A percentile compares a stretch with the other conserved stretches of the same genome.
Conservation (phyloP, 2,329 filamentous ascomycete genomes). For the Didymella sp. region DNA sequence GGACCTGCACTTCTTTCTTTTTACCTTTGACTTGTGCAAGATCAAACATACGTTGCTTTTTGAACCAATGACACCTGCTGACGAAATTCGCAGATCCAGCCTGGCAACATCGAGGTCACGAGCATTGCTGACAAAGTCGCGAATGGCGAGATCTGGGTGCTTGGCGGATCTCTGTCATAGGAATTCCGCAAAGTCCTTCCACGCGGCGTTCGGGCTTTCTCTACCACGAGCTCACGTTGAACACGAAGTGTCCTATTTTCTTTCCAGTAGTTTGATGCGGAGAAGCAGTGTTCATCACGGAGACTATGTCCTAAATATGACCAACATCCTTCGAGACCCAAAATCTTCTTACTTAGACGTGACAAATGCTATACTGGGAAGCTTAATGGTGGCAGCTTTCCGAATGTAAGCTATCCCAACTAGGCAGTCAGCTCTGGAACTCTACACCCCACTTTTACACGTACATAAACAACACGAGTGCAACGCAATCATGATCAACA, state of each 20-base stretch:
- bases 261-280: background rate
- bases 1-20: background rate
- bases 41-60: background rate
- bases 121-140: slow-evolving; percentile 75
- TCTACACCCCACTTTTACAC: slow-evolving; percentile 19
- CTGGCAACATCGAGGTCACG: slow-evolving; percentile 78
- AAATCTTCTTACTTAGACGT: background rate
- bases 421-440: slow-evolving; percentile 14
- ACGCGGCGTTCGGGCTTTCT: background rate
- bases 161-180: slow-evolving; percentile 62
- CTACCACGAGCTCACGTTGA: background rate
- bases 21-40: background rate
- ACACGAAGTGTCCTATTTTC: background rate
- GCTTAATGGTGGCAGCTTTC: slow-evolving; percentile 13
- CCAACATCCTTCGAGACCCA: slow-evolving; percentile 5
- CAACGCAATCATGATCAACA: background rate
- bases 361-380: slow-evolving; percentile 11
- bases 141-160: slow-evolving; percentile 89
- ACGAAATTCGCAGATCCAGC: slow-evolving; percentile 67
- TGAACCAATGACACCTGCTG: slow-evolving; percentile 7
- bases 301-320: background rate
- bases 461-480: slow-evolving; percentile 7
- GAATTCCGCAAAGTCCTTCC: background rate
- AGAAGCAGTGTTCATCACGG: background rate
- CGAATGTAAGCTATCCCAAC: slow-evolving; percentile 18